A percentile compares a stretch with the other conserved stretches of the same genome.
Evolutionary conservation across 306 rosid genomes (phyloP).

Genomic region (Sindora glabra): DNA sequence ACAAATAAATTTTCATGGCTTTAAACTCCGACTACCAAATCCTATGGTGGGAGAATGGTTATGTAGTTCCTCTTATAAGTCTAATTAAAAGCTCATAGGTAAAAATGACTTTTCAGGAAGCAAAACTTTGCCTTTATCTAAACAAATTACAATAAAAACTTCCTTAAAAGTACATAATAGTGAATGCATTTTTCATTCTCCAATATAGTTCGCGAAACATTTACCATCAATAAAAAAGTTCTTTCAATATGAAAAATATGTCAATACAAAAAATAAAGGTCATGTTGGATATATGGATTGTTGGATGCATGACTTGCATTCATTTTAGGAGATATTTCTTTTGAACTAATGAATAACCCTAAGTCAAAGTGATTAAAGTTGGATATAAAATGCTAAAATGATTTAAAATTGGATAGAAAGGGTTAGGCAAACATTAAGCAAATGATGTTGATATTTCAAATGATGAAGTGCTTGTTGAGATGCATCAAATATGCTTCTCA

Average conservation of each 20-base stretch:
- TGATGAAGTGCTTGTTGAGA: constrained; percentile 6
- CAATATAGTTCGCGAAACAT: constrained; percentile 52
- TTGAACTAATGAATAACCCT: constrained; percentile 19
- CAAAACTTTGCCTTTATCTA: constrained; percentile 83
- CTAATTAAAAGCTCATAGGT: constrained; percentile 59
- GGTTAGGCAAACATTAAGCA: constrained; percentile 12
- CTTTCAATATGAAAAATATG: too few relatives aligned
- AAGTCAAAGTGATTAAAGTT: too few relatives aligned
- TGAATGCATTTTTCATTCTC: constrained; percentile 68
- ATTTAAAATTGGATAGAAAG: constrained; percentile 16
- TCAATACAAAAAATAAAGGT: neutral
- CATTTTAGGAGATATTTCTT: constrained; percentile 62
- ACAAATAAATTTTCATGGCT: constrained; percentile 5
- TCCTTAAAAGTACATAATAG: constrained; percentile 62
- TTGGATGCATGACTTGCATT: constrained; percentile 89
- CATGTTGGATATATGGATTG: constrained; percentile 9
- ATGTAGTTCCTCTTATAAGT: constrained; percentile 43
- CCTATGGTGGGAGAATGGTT: constrained; percentile 64
- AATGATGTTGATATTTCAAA: neutral
- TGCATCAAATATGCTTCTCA: neutral
- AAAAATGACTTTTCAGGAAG: constrained; percentile 80
- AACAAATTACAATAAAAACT: constrained; percentile 81
- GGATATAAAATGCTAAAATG: too few relatives aligned
- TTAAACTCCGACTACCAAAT: constrained; percentile 38
- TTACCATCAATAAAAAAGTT: neutral